Evolutionary conservation across 768 basidiomycete genomes (phyloP), one percentile per base, ranked within the genome.

Genomic region (Pilatotrama ljubarskyi): DNA sequence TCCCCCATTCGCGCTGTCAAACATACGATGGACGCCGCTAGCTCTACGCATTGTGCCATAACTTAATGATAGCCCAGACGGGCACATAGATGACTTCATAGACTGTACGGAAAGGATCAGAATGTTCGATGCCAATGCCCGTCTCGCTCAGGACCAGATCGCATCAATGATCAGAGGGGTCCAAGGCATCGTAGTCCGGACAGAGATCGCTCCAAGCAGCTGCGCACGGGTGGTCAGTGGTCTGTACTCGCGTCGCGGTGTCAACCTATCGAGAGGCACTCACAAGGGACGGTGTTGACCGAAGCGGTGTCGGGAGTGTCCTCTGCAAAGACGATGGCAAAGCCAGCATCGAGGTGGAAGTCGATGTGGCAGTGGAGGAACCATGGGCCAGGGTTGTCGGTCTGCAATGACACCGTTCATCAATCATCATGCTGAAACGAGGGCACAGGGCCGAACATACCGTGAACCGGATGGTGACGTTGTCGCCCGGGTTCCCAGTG

Each of bases 341-440:
- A 70, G 40, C 79, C 79, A 1, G 69, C 66, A 18, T 78, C 72
- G 13, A 82, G 66, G 70, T 84, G 83, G 75, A 79, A 83, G 54
- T 83, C 81, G 55, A 83, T 83, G 63, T 83, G 82, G 59, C 80
- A 70, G 51, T 71, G 70, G 47, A 71, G 55, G 62, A 71, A 67
- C 69, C 69, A 68, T 9, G 68, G 67, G 29, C 67, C 63, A 15
- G 69, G 65, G 58, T 70, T 70, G 63, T 70, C 55, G 17, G 70
- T 70, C 58, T 62, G 46, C 17, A 11, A 17, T 15, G 10, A 10
- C 29, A 32, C 29, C 4, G 26, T 26, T 20, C 15, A 24, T 5
- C 3, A 25, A 5, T 11, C 17, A 17, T 29, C 6, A n/a, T 3
- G 14, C 5, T 14, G 13, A 18, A 29, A 13, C 32, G 22, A 43